Percentiles rank a stretch among this genome's conserved stretches.
phyloP scores from a whole-genome alignment of 441 rosid species.

The Hura crepitans region DNA sequence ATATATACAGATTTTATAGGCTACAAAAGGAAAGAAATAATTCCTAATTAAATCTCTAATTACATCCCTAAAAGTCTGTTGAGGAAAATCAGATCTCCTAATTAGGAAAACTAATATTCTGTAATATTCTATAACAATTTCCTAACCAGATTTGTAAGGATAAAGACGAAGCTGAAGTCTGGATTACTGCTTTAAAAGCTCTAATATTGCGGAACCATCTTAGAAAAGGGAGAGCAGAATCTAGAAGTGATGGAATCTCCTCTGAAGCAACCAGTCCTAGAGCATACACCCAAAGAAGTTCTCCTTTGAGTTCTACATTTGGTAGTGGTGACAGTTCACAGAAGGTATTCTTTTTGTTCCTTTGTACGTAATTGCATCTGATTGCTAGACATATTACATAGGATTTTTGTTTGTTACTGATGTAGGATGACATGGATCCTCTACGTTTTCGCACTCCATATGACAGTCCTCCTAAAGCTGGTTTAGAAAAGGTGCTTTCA shows the following conservation, averaged over 20 bases:
- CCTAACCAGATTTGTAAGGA: constrained; percentile 47
- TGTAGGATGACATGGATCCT: constrained; percentile 59
- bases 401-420: constrained; percentile 23
- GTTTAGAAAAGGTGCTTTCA: constrained; percentile 72
- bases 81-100: no score
- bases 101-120: no score
- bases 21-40: no score
- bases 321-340: constrained; percentile 80
- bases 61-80: no score
- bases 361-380: constrained; percentile 1
- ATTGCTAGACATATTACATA: constrained; percentile 8
- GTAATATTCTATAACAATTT: no score
- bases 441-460: constrained; percentile 74
- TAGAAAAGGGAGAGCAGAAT: constrained; percentile 70
- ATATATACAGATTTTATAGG: no score
- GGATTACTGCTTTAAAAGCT: constrained; percentile 98
- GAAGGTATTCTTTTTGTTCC: constrained; percentile 48
- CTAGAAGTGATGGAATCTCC: constrained; percentile 83
- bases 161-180: constrained; percentile 60
- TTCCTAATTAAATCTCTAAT: no score
- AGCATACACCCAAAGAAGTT: constrained; percentile 79
- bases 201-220: constrained; percentile 70
- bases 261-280: constrained; percentile 94
- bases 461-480: constrained; percentile 89
- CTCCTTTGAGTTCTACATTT: constrained; percentile 89